Percentiles rank a stretch among this genome's conserved stretches.
These are phyloP conservation scores for Beauveria rudraprayagi DNA, from an alignment of 2,329 filamentous ascomycete genomes.

Conservation along the genomic window DNA sequence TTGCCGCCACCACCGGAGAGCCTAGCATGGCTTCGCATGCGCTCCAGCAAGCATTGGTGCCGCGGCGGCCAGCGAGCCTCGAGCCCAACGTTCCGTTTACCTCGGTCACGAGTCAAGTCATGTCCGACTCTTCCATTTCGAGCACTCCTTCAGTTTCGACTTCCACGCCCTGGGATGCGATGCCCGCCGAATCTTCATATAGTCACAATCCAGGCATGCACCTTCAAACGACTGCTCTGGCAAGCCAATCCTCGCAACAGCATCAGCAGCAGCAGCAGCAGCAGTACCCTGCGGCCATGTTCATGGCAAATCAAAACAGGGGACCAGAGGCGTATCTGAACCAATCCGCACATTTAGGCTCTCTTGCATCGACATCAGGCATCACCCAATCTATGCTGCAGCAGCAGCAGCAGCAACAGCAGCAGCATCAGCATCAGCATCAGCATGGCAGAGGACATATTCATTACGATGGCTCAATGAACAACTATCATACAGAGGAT, in stretches of 20 bases:
- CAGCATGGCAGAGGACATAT: not conserved
- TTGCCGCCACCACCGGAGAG: constrained; percentile 10
- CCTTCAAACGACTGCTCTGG: not conserved
- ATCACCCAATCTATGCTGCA: not conserved
- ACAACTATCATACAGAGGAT: not conserved
- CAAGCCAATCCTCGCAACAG: not conserved
- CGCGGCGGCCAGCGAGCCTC: constrained; percentile 25
- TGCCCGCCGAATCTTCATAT: constrained; percentile 7
- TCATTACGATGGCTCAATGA: not conserved
- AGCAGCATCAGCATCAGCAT: constrained; percentile 1
- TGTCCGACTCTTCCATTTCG: constrained; percentile 25
- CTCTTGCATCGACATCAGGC: not conserved
- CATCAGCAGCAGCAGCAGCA: constrained; percentile 2
- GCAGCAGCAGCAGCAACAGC: not conserved
- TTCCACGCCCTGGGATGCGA: constrained; percentile 26
- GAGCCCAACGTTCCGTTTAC: constrained; percentile 20
- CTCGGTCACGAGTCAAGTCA: constrained; percentile 23
- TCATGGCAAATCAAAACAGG: not conserved
- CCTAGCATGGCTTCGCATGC: constrained; percentile 22
- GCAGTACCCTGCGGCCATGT: not conserved
- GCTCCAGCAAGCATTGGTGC: constrained; percentile 30
- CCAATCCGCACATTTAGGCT: not conserved
- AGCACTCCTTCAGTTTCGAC: constrained; percentile 23
- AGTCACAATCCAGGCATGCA: not conserved
- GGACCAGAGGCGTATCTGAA: not conserved